Evolutionary conservation across 176 grass and related monocot species (phyloP), one percentile per base, ranked within the genome.

Genomic region (Dactylis glomerata): DNA sequence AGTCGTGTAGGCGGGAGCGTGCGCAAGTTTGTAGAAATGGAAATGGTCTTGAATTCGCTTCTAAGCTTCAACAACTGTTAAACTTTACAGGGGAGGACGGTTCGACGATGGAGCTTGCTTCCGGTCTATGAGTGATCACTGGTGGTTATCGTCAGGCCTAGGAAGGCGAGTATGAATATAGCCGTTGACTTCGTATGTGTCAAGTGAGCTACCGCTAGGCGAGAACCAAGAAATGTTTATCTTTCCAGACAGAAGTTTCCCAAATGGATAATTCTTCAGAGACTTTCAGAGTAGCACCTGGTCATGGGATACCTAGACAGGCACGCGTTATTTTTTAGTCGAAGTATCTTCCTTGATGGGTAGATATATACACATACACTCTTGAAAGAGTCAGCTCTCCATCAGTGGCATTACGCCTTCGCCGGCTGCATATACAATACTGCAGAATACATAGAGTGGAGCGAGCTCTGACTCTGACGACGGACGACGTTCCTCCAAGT

Each of bases 11-110:
- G 27, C 36, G 19, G 38, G 49, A 20, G 59, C 44, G 32, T 71
- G 50, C 42, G 33, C 38, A 49, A 11, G 32, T 49, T 38, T 32
- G 50, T 2, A 3, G 30, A 5, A 68, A 49, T 51, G 70, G 78
- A 86, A 85, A 40, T 32, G 78, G 82, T 85, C 87, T 62, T 32
- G 74, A 72, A 66, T 57, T 74, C 6, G 68, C 87, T 47, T 88
- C 54, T 14, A 79, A 75, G 88, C 49, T 22, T 77, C 41, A 81
- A 62, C 71, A 70, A 81, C 50, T 62, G 9, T 22, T 17, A 0
- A 30, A n/a, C n/a, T 77, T 49, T 81, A 8, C 31, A 77, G 49
- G 68, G 68, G 16, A 80, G 28, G 82, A 76, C 2, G 75, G 46
- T 74, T 66, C 56, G 41, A 69, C 22, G 47, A 79, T 20, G 69